Evolutionary conservation across 2,329 filamentous ascomycete genomes (phyloP).

Genomic region (Penicillium corylophilum): DNA sequence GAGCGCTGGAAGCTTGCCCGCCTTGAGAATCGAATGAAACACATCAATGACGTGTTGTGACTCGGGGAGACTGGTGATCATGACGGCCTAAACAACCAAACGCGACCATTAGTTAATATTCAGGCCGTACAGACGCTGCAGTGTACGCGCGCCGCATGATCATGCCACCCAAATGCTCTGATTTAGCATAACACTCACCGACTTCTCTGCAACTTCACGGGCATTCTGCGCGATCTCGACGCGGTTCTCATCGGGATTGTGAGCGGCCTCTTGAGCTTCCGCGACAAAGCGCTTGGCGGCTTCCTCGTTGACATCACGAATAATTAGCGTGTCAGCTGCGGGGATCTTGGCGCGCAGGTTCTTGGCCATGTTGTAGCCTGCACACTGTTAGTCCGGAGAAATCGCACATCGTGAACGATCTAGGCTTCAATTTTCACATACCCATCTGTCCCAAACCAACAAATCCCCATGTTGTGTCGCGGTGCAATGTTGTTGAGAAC

Average conservation of each 20-base stretch:
- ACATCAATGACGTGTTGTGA: conserved; percentile 83
- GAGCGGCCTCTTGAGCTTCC: conserved; percentile 45
- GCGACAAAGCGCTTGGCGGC: conserved; percentile 57
- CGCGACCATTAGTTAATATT: not conserved
- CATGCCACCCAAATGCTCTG: not conserved
- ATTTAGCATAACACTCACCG: conserved; percentile 51
- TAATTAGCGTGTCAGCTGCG: conserved; percentile 59
- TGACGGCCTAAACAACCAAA: conserved; percentile 63
- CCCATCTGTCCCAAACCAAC: conserved; percentile 63
- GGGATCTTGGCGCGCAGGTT: conserved; percentile 68
- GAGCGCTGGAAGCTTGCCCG: conserved; percentile 50
- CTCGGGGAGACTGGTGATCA: conserved; percentile 87
- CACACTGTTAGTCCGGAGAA: not conserved
- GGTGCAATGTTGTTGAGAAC: conserved; percentile 50
- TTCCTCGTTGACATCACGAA: conserved; percentile 65
- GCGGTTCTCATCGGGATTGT: conserved; percentile 39
- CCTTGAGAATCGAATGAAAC: conserved; percentile 71
- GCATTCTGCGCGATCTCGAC: conserved; percentile 59
- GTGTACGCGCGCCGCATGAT: not conserved
- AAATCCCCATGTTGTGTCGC: conserved; percentile 57
- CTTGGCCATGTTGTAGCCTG: conserved; percentile 71
- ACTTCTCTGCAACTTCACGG: conserved; percentile 64
- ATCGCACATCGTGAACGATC: not conserved
- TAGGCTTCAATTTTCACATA: conserved; percentile 34
- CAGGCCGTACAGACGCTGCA: not conserved